These are phyloP conservation scores for Suzukiozyma palmioleophila DNA, from an alignment of 1,139 yeast species.

Conservation along the genomic window DNA sequence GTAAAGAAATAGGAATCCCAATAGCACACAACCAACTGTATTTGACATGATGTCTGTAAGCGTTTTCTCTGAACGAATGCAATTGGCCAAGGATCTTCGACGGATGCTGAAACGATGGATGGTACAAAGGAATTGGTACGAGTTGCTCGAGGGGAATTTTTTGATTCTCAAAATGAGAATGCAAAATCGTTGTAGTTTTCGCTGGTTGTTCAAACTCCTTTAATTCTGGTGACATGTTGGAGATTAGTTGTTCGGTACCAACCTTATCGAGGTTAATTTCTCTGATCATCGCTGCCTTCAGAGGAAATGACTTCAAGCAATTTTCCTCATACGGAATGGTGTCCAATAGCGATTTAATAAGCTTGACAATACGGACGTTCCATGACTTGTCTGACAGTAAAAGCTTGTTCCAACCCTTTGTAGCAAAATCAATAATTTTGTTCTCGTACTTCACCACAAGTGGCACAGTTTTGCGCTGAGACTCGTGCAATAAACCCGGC, in stretches of 20 bases:
- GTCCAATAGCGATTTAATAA: constrained; percentile 32
- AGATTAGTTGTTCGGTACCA: neutral
- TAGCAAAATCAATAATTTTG: constrained; percentile 33
- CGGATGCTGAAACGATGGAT: constrained; percentile 43
- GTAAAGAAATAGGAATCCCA: constrained; percentile 74
- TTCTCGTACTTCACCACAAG: constrained; percentile 34
- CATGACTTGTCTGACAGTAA: constrained; percentile 31
- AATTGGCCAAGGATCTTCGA: constrained; percentile 73
- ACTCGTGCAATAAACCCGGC: constrained; percentile 23
- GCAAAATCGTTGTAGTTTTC: constrained; percentile 18
- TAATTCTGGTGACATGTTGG: neutral
- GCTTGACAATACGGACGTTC: constrained; percentile 36
- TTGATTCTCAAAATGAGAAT: constrained; percentile 27
- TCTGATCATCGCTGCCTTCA: constrained; percentile 44
- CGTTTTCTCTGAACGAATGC: constrained; percentile 63
- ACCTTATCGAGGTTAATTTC: constrained; percentile 29
- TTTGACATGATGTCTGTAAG: constrained; percentile 27
- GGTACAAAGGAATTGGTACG: constrained; percentile 40
- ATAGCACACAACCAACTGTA: constrained; percentile 45
- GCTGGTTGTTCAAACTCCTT: neutral
- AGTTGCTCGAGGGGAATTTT: constrained; percentile 29
- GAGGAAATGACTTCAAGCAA: constrained; percentile 50
- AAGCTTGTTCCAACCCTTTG: constrained; percentile 45
- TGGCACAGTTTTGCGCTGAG: constrained; percentile 28
- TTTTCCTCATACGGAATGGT: constrained; percentile 51